Evolutionary conservation across 495 filamentous ascomycete species (phyloP), one percentile per base, ranked within the genome.

Genomic region (Pyronema domesticum): DNA sequence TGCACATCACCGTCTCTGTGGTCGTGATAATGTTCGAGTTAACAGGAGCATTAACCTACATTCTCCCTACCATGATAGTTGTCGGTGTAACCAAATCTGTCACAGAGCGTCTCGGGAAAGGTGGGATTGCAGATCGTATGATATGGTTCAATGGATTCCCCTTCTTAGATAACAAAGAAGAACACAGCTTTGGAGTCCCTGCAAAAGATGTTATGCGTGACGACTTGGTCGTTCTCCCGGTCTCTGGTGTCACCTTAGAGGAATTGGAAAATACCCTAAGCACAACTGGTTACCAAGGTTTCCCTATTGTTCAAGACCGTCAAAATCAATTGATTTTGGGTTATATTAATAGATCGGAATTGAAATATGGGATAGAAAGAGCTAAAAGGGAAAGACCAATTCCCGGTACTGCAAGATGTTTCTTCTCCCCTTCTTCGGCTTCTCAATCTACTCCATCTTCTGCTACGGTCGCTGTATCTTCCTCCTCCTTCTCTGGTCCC

Each of bases 81-180:
- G 91, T 96, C 17, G 91, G 91, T 23, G 82, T 96, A 43, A 95
- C 93, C 53, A 98, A 98, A 73, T 86, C 87, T 8, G 83, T 98
- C 57, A 79, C 85, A 47, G 86, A 94, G 54, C 76, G 88, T 14
- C 94, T 94, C 64, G 58, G 62, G 1, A 94, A 93, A 62, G 91
- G 93, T 4, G 91, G 91, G 34, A 96, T 98, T 54, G 91, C 91
- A 10, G 91, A 98, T 68, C 82, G 91, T 57, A 94, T 95, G 86
- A 98, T 98, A 57, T 96, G 88, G 89, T 94, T 95, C 73, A 98
- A 85, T 63, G 91, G 91, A 14, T 95, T 96, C 64, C 91, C 91
- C 0, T 96, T 94, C 72, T 76, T 98, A 3, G 91, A 98, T 69
- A 94, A 86, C 68, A 98, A 98, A 66, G 93, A 96, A 69, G 93